Conservation (phyloP, 768 basidiomycete genomes). For the Boletus rufocinnamomeus region DNA sequence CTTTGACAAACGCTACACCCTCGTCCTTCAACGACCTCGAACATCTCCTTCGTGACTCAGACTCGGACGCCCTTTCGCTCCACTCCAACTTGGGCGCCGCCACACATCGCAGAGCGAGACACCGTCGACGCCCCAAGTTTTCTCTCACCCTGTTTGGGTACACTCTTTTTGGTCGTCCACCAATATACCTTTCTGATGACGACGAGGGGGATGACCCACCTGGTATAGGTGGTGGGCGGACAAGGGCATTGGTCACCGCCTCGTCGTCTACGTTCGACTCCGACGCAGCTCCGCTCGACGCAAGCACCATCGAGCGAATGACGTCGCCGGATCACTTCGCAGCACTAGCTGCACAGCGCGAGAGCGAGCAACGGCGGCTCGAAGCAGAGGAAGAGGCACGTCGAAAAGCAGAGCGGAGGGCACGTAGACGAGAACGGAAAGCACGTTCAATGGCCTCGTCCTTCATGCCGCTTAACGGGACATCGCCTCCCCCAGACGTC, state of each 20-base stretch:
- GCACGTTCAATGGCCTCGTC: slow-evolving; percentile 41
- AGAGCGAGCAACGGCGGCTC: slow-evolving; percentile 28
- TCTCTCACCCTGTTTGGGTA: slow-evolving; percentile 65
- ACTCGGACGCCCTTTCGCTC: slow-evolving; percentile 61
- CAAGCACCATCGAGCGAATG: slow-evolving; percentile 54
- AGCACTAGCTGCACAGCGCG: slow-evolving; percentile 31
- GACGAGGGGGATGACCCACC: slow-evolving; percentile 42
- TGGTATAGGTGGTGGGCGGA: slow-evolving; percentile 12
- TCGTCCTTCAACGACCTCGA: slow-evolving; percentile 45
- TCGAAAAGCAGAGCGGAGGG: slow-evolving; percentile 50
- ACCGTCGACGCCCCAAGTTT: slow-evolving; percentile 34
- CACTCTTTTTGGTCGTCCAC: slow-evolving; percentile 63
- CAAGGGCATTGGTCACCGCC: slow-evolving; percentile 25
- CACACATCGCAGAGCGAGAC: slow-evolving; percentile 34
- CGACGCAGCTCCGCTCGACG: slow-evolving; percentile 67
- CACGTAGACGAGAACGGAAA: slow-evolving; percentile 46
- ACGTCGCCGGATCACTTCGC: slow-evolving; percentile 43
- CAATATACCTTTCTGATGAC: slow-evolving; percentile 61
- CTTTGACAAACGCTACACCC: slow-evolving; percentile 7
- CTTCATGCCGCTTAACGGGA: slow-evolving; percentile 38
- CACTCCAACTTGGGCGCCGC: slow-evolving; percentile 62
- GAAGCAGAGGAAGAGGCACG: slow-evolving; percentile 44
- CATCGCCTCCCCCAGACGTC: slow-evolving; percentile 15
- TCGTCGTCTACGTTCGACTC: slow-evolving; percentile 60
- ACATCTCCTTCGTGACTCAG: slow-evolving; percentile 50